phyloP scores from a whole-genome alignment of 2,329 filamentous ascomycete genomes.

The Ceratocystis cacaofunesta region DNA sequence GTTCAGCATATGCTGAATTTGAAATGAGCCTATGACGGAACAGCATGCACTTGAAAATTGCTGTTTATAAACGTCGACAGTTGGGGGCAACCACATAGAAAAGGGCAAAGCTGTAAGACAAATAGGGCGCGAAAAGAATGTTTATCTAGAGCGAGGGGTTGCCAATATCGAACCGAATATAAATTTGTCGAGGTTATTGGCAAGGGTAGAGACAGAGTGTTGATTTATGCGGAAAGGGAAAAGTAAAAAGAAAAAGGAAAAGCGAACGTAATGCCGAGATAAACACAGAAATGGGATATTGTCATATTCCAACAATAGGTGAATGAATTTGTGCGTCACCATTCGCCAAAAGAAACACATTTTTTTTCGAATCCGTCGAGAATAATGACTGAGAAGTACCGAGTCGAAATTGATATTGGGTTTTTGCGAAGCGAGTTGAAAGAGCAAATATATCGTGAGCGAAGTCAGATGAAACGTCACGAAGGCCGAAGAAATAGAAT shows the following conservation, averaged over 20 bases:
- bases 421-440: constrained; percentile 7
- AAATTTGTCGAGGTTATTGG: neutral
- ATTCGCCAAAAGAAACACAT: constrained; percentile 12
- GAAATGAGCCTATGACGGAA: neutral
- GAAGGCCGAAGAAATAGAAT: neutral
- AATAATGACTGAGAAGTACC: constrained; percentile 7
- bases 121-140: neutral
- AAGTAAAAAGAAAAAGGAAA: neutral
- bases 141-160: constrained; percentile 2
- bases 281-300: constrained; percentile 9
- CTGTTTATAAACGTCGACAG: neutral
- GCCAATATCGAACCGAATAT: neutral
- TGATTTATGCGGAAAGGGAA: neutral
- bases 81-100: neutral
- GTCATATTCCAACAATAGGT: neutral
- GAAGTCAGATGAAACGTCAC: constrained; percentile 2
- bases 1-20: neutral
- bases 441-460: constrained; percentile 3
- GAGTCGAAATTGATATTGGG: constrained; percentile 10
- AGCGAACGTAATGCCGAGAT: neutral
- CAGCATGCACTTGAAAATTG: neutral
- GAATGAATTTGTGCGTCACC: neutral
- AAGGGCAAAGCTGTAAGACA: neutral
- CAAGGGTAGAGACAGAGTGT: neutral
- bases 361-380: constrained; percentile 17